Percentiles rank a stretch among this genome's conserved stretches.
Conservation (phyloP, 805 yeast genomes). For the Myxozyma lipomycoides region DNA sequence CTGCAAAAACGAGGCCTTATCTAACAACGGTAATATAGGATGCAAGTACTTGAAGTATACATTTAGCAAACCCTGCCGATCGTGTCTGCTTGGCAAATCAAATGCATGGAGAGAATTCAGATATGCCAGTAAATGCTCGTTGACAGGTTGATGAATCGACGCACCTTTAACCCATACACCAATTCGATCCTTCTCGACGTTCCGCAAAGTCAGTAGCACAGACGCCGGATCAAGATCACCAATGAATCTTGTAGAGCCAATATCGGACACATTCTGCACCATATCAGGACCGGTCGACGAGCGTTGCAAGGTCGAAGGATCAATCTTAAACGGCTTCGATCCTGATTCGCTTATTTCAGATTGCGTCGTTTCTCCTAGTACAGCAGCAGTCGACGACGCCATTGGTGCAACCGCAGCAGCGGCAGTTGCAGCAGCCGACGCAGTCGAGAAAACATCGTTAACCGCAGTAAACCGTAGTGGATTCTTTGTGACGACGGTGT, state of each 20-base stretch:
- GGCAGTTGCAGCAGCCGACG: constrained; percentile 23
- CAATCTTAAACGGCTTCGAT: background rate
- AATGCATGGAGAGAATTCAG: constrained; percentile 41
- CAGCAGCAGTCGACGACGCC: constrained; percentile 24
- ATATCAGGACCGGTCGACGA: background rate
- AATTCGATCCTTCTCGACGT: constrained; percentile 23
- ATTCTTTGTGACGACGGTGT: background rate
- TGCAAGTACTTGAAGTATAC: constrained; percentile 44
- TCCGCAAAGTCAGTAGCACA: constrained; percentile 13
- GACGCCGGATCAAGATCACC: constrained; percentile 26
- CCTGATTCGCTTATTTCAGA: background rate
- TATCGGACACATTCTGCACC: background rate
- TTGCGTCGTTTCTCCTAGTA: constrained; percentile 9
- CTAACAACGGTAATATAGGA: constrained; percentile 43
- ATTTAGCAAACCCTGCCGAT: constrained; percentile 38
- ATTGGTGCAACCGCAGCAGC: constrained; percentile 23
- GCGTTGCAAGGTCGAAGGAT: background rate
- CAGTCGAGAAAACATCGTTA: background rate
- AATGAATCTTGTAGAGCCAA: constrained; percentile 20
- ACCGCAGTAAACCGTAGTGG: background rate
- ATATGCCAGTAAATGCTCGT: constrained; percentile 36
- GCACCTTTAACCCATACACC: constrained; percentile 40
- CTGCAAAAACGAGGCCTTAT: constrained; percentile 41
- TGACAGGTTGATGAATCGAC: constrained; percentile 32
- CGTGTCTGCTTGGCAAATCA: constrained; percentile 36